Evolutionary conservation across 1,284 basidiomycete genomes (phyloP).

Genomic region (Mycena sp.): DNA sequence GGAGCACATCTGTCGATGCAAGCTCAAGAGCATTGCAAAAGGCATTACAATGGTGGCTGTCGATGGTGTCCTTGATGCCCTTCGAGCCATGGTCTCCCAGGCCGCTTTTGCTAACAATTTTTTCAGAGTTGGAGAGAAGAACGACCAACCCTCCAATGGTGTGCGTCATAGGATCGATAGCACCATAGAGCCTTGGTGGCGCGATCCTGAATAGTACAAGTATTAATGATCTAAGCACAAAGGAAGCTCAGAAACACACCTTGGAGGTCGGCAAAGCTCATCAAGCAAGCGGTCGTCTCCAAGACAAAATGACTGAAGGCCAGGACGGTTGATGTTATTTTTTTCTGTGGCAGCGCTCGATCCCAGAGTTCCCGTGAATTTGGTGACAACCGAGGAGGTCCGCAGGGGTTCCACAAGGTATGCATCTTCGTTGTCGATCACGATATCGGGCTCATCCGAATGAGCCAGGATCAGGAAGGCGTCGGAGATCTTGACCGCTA

Average conservation of each 20-base stretch:
- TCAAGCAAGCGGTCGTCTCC: conserved; percentile 1
- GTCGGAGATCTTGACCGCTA: background rate
- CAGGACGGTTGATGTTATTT: background rate
- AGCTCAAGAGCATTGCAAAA: conserved; percentile 6
- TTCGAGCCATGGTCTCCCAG: background rate
- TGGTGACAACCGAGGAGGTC: conserved; percentile 1
- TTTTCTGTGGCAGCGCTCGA: background rate
- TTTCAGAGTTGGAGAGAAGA: background rate
- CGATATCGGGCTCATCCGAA: no score
- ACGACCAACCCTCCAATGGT: background rate
- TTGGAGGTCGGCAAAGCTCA: conserved; percentile 4
- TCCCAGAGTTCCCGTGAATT: conserved; percentile 7
- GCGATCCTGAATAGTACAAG: background rate
- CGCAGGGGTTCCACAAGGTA: conserved; percentile 10
- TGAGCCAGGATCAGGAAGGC: background rate
- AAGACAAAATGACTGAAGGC: conserved; percentile 3
- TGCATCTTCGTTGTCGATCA: background rate
- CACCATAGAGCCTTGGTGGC: background rate
- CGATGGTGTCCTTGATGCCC: conserved; percentile 1
- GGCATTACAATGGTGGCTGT: background rate
- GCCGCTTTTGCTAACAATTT: background rate
- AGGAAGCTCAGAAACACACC: background rate
- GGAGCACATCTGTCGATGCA: background rate
- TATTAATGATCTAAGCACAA: background rate
- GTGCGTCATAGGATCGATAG: conserved; percentile 7